A percentile compares a stretch with the other conserved stretches of the same genome.
These are phyloP conservation scores for Ophiocordyceps sinensis DNA, from an alignment of 2,329 filamentous ascomycete species.

Conservation along the genomic window DNA sequence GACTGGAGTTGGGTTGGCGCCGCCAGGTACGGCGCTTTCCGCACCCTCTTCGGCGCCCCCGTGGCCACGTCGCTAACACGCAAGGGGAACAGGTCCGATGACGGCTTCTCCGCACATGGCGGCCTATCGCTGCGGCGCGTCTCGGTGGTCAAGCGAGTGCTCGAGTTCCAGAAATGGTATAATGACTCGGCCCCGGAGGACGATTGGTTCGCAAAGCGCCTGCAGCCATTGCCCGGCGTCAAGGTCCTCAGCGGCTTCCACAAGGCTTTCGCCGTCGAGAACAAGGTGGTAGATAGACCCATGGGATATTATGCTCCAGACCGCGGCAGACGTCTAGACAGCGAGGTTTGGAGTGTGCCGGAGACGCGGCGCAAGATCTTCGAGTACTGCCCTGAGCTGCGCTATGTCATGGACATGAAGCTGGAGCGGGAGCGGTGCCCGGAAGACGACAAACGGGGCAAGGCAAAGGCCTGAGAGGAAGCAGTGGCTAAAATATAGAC, in stretches of 20 bases:
- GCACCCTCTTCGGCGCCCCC: too few relatives aligned
- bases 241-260: constrained; percentile 27
- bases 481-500: too few relatives aligned
- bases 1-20: constrained; percentile 39
- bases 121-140: constrained; percentile 39
- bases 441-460: constrained; percentile 4
- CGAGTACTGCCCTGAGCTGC: constrained; percentile 41
- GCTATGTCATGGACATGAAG: constrained; percentile 42
- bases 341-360: constrained; percentile 31
- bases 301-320: constrained; percentile 40
- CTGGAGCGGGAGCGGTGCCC: constrained; percentile 31
- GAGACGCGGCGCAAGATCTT: constrained; percentile 31
- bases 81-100: constrained; percentile 13
- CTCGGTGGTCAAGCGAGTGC: constrained; percentile 30
- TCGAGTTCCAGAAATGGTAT: constrained; percentile 32
- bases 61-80: too few relatives aligned
- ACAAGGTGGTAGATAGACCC: constrained; percentile 31
- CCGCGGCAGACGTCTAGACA: constrained; percentile 24
- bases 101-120: constrained; percentile 36
- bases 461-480: neutral
- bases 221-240: constrained; percentile 31
- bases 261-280: constrained; percentile 33
- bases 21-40: constrained; percentile 20
- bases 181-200: constrained; percentile 38
- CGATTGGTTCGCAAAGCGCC: constrained; percentile 37